These are phyloP conservation scores for Xanthoconium separans DNA, from an alignment of 1,284 basidiomycete genomes.

Conservation along the genomic window DNA sequence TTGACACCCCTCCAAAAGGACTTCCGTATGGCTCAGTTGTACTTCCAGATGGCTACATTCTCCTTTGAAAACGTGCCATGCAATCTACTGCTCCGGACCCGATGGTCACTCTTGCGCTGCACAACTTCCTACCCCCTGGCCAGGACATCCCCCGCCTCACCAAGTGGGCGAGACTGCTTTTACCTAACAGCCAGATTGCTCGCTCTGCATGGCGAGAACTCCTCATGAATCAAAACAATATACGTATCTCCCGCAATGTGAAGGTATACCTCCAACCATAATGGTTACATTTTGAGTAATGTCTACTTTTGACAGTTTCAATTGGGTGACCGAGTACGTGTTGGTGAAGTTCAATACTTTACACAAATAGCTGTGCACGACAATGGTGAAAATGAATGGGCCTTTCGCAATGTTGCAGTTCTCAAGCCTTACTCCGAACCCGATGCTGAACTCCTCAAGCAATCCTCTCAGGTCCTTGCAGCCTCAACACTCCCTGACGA, in stretches of 20 bases:
- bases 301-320: too few species aligned
- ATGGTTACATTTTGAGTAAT: too few species aligned
- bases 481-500: not conserved
- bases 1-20: too few species aligned
- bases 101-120: not conserved
- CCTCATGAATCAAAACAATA: not conserved
- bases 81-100: too few species aligned
- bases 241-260: not conserved
- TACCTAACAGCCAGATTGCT: not conserved
- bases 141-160: not conserved
- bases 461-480: conserved; percentile 7
- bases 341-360: not conserved
- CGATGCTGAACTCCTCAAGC: not conserved
- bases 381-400: not conserved
- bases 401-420: not conserved
- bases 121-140: not conserved
- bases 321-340: not conserved
- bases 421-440: not conserved
- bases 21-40: too few species aligned
- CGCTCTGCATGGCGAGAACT: not conserved
- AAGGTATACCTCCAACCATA: not conserved
- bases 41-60: not conserved
- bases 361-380: not conserved
- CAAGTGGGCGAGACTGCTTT: not conserved
- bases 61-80: too few species aligned